These are phyloP conservation scores for Colletotrichum chlorophyti DNA, from an alignment of 2,329 filamentous ascomycete genomes.

Conservation along the genomic window DNA sequence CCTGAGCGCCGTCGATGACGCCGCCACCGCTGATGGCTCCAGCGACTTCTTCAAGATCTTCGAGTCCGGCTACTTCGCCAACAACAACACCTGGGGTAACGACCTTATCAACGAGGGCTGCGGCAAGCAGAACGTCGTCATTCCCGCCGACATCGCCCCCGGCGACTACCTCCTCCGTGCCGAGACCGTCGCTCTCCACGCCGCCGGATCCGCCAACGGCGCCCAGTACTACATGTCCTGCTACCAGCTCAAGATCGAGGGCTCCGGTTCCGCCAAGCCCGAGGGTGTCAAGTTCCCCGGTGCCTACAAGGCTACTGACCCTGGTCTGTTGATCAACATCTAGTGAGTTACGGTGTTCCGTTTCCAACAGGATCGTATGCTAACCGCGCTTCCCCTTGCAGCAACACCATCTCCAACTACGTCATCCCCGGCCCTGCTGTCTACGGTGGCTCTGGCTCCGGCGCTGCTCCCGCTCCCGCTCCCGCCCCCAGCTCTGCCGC, in stretches of 20 bases:
- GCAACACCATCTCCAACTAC: conserved; percentile 29
- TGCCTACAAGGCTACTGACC: conserved; percentile 39
- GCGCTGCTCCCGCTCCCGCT: neutral
- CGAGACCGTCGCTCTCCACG: conserved; percentile 61
- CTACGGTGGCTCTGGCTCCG: conserved; percentile 33
- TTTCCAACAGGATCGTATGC: too few relatives aligned
- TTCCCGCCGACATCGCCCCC: conserved; percentile 52
- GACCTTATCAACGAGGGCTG: conserved; percentile 30
- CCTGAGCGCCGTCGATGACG: conserved; percentile 54
- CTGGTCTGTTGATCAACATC: conserved; percentile 56
- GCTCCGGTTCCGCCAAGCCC: conserved; percentile 32
- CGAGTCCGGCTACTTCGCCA: conserved; percentile 43
- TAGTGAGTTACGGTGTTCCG: too few relatives aligned
- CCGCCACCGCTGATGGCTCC: conserved; percentile 49
- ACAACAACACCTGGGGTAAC: conserved; percentile 30
- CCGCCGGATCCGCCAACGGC: conserved; percentile 41
- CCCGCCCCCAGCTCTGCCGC: neutral
- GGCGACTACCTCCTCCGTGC: conserved; percentile 62
- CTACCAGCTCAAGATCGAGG: conserved; percentile 36
- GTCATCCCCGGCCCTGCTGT: conserved; percentile 28
- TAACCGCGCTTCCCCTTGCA: too few relatives aligned
- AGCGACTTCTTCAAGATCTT: conserved; percentile 60
- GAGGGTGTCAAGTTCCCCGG: conserved; percentile 31
- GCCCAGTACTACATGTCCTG: conserved; percentile 46
- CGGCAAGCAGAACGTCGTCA: conserved; percentile 32